Evolutionary conservation across 176 grass and related monocot species (phyloP).

Genomic region (Carex pumila): DNA sequence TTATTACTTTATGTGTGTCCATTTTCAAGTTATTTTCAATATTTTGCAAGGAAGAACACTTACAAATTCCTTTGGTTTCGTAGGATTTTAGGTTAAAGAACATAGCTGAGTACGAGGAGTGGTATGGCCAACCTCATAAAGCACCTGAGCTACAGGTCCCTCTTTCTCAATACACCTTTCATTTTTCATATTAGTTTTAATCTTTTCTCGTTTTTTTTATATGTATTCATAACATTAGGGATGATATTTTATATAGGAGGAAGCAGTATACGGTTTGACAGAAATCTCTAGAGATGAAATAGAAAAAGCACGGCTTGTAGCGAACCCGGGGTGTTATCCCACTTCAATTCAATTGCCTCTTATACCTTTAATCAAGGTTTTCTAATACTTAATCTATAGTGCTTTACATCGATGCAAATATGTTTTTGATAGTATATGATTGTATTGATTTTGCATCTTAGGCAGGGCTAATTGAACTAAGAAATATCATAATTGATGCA

Average conservation of each 20-base stretch:
- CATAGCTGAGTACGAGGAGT: slow-evolving; percentile 78
- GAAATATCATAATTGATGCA: slow-evolving; percentile 42
- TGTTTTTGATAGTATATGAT: slow-evolving; percentile 23
- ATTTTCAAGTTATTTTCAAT: slow-evolving; percentile 6
- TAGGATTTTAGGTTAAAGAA: slow-evolving; percentile 85
- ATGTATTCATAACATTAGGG: slow-evolving; percentile 14
- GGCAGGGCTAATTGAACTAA: slow-evolving; percentile 65
- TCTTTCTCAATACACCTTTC: slow-evolving; percentile 1
- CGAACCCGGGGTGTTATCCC: slow-evolving; percentile 97
- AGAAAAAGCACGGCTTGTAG: slow-evolving; percentile 65
- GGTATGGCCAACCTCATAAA: slow-evolving; percentile 89
- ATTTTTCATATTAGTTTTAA: not conserved
- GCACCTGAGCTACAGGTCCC: slow-evolving; percentile 85
- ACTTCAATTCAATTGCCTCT: slow-evolving; percentile 96
- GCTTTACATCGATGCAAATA: slow-evolving; percentile 3
- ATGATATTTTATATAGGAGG: slow-evolving; percentile 44
- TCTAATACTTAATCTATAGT: not conserved
- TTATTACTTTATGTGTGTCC: not conserved
- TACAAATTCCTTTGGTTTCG: not conserved
- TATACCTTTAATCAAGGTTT: slow-evolving; percentile 82
- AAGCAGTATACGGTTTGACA: slow-evolving; percentile 92
- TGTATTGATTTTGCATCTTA: slow-evolving; percentile 31
- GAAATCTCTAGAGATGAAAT: slow-evolving; percentile 75
- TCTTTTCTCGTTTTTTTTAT: slow-evolving; percentile 1
- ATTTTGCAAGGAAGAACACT: not conserved